Evolutionary conservation across 176 grass and related monocot genomes (phyloP).

Genomic region (Paspalum vaginatum): DNA sequence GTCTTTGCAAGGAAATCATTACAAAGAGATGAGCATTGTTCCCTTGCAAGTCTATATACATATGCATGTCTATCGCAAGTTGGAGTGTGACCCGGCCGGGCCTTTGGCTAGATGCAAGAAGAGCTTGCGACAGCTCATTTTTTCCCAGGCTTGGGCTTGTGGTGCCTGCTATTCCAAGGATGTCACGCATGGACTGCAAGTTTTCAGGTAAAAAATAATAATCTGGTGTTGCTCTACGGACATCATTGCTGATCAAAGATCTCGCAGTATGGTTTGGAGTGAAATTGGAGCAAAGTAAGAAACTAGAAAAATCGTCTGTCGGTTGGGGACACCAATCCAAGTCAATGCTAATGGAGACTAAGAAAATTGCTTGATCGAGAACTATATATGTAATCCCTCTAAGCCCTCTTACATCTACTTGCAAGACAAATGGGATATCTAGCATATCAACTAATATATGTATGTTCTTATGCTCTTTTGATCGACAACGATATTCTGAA

Average conservation of each 20-base stretch:
- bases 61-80: constrained; percentile 29
- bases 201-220: constrained; percentile 31
- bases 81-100: constrained; percentile 39
- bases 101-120: constrained; percentile 38
- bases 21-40: constrained; percentile 17
- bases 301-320: neutral
- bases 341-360: neutral
- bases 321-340: neutral
- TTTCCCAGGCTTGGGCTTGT: constrained; percentile 22
- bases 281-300: constrained; percentile 12
- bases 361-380: neutral
- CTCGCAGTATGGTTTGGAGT: constrained; percentile 4
- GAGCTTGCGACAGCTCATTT: constrained; percentile 35
- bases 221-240: neutral
- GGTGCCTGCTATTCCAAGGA: constrained; percentile 42
- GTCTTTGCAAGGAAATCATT: constrained; percentile 10
- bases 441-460: neutral
- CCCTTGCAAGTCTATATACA: neutral
- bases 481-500: neutral
- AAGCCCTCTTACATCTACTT: neutral
- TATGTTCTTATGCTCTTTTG: neutral
- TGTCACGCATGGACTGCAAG: neutral
- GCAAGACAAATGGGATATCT: neutral
- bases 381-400: neutral
- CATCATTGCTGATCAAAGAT: constrained; percentile 23